Conservation (phyloP, 139 green algal genomes). For the Chlamydomonas incerta region DNA sequence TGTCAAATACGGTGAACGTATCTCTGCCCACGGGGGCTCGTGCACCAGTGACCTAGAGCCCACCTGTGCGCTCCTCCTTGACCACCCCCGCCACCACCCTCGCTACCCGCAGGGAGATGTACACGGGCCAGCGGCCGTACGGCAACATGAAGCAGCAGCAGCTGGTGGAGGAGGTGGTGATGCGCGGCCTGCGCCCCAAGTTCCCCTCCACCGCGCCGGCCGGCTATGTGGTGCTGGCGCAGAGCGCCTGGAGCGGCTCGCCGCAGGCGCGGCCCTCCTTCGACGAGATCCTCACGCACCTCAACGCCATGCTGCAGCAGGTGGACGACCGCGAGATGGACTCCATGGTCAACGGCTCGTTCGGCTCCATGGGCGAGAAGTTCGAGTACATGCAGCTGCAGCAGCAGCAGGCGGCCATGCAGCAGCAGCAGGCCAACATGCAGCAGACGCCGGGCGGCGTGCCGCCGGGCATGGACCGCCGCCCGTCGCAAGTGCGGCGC, state of each 20-base stretch:
- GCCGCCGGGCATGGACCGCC: slow-evolving; percentile 23
- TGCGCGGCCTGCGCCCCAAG: slow-evolving; percentile 66
- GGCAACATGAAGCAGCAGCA: slow-evolving; percentile 74
- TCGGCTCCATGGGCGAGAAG: slow-evolving; percentile 46
- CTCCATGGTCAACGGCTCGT: slow-evolving; percentile 34
- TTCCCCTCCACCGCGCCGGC: slow-evolving; percentile 60
- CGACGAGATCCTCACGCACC: slow-evolving; percentile 52
- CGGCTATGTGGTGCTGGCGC: slow-evolving; percentile 56
- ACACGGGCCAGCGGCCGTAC: slow-evolving; percentile 57
- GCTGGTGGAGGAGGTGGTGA: slow-evolving; percentile 67
- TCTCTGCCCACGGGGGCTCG: too few relatives aligned
- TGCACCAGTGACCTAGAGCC: too few relatives aligned
- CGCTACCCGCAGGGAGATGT: slow-evolving; percentile 47
- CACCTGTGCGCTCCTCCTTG: too few relatives aligned
- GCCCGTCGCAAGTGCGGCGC: slow-evolving; percentile 8
- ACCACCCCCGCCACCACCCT: too few relatives aligned
- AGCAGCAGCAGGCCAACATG: background rate
- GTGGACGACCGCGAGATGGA: slow-evolving; percentile 49
- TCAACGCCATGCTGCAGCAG: slow-evolving; percentile 58
- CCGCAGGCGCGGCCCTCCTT: slow-evolving; percentile 59
- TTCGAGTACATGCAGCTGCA: slow-evolving; percentile 52
- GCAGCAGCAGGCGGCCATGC: background rate
- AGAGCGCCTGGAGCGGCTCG: slow-evolving; percentile 58
- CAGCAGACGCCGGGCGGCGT: background rate
- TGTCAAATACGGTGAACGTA: too few relatives aligned